Percentiles rank a stretch among this genome's conserved stretches.
Conservation (phyloP, 805 yeast genomes). For the Dipodascus albidus region DNA sequence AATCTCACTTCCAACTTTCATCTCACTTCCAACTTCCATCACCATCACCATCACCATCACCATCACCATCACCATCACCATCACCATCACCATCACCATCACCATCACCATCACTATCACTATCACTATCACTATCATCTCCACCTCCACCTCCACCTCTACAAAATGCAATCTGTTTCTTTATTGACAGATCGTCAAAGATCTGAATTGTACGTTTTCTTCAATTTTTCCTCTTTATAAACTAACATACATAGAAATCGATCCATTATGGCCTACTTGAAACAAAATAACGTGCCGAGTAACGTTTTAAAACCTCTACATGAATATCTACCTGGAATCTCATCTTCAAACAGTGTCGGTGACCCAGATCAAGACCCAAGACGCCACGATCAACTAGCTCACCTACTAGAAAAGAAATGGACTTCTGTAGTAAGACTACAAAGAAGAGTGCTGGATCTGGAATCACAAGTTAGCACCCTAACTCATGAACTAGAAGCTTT, state of each 20-base stretch:
- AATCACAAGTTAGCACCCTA: slow-evolving; percentile 41
- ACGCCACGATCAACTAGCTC: slow-evolving; percentile 18
- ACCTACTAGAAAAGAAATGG: slow-evolving; percentile 70
- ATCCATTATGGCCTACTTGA: slow-evolving; percentile 11
- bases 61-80: too few species aligned
- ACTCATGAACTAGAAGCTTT: slow-evolving; percentile 31
- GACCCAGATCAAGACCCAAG: slow-evolving; percentile 11
- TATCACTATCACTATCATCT: slow-evolving; percentile 1
- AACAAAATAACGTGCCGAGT: slow-evolving; percentile 2
- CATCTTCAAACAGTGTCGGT: slow-evolving; percentile 3
- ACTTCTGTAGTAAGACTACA: slow-evolving; percentile 73
- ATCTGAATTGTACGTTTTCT: slow-evolving; percentile 8
- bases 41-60: too few species aligned
- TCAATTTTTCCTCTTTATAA: too few species aligned
- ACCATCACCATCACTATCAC: slow-evolving; percentile 3
- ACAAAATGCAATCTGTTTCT: slow-evolving; percentile 5
- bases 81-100: slow-evolving; percentile 1
- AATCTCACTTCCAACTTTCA: neutral
- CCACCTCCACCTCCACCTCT: neutral
- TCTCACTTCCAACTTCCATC: neutral
- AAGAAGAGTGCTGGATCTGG: slow-evolving; percentile 55
- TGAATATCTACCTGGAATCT: slow-evolving; percentile 8
- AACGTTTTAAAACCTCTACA: slow-evolving; percentile 4
- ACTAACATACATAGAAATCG: slow-evolving; percentile 7
- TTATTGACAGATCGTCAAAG: slow-evolving; percentile 11